Conservation (phyloP, 371 early-diverging fungal species). For the Mortierella sp. region DNA sequence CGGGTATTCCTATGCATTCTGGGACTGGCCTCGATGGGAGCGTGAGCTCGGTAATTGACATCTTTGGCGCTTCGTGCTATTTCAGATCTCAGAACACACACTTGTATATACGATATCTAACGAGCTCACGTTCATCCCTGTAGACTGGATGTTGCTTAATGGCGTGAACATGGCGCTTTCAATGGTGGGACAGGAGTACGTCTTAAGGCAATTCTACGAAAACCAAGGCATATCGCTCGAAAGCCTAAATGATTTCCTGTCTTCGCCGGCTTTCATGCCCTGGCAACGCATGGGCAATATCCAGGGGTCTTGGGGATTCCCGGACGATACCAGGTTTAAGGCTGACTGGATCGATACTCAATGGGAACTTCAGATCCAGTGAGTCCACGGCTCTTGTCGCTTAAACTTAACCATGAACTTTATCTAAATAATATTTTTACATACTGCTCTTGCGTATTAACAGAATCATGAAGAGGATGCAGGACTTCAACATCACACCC, state of each 20-base stretch:
- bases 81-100: not conserved
- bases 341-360: conserved; percentile 47
- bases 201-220: conserved; percentile 44
- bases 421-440: too few species aligned
- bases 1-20: conserved; percentile 53
- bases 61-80: not conserved
- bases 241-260: conserved; percentile 32
- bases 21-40: conserved; percentile 56
- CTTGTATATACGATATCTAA: not conserved
- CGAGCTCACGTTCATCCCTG: not conserved
- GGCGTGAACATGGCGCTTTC: conserved; percentile 53
- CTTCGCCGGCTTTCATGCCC: conserved; percentile 39
- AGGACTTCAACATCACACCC: conserved; percentile 44
- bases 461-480: conserved; percentile 45
- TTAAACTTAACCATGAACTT: too few species aligned
- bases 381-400: not conserved
- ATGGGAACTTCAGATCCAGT: conserved; percentile 47
- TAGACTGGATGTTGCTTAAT: conserved; percentile 54
- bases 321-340: conserved; percentile 24
- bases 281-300: conserved; percentile 56
- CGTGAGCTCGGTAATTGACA: conserved; percentile 39
- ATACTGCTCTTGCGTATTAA: not conserved
- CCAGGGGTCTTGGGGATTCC: conserved; percentile 39
- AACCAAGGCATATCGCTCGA: conserved; percentile 23
- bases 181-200: conserved; percentile 51